Conservation (phyloP, 192 early-diverging fungal genomes). For the Podila epigama region DNA sequence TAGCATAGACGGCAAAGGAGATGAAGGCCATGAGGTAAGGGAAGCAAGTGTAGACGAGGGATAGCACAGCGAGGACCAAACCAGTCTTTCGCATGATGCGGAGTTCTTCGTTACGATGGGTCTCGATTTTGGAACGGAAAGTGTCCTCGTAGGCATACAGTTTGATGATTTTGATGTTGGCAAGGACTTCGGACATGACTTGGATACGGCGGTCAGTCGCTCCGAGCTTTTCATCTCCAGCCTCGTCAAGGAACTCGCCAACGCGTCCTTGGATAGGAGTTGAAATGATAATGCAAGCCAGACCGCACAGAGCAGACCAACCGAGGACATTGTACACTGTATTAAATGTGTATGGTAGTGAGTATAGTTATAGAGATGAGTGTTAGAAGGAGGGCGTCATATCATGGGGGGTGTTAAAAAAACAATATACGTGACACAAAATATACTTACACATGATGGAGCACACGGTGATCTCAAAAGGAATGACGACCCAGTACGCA, state of each 20-base stretch:
- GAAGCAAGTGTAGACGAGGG: conserved; percentile 22
- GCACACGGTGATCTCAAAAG: conserved; percentile 9
- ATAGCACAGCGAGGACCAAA: not conserved
- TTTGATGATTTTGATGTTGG: conserved; percentile 36
- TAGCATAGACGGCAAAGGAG: conserved; percentile 30
- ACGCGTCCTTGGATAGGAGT: conserved; percentile 18
- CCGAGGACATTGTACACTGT: conserved; percentile 18
- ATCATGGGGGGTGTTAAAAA: not conserved
- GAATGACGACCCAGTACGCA: conserved; percentile 4
- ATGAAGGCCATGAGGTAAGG: conserved; percentile 30
- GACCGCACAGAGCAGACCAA: conserved; percentile 23
- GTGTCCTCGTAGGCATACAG: conserved; percentile 25
- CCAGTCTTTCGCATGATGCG: conserved; percentile 14
- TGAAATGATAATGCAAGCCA: conserved; percentile 6
- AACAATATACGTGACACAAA: not conserved
- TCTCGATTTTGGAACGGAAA: conserved; percentile 10
- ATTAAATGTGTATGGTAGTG: not conserved
- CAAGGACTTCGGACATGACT: conserved; percentile 24
- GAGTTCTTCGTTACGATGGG: conserved; percentile 14
- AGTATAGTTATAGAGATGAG: no score
- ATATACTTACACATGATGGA: conserved; percentile 18
- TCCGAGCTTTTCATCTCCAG: conserved; percentile 2
- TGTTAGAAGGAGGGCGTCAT: not conserved
- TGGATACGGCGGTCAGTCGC: conserved; percentile 28
- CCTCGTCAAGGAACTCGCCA: conserved; percentile 14